A percentile compares a stretch with the other conserved stretches of the same genome.
Evolutionary conservation across 2,329 filamentous ascomycete species (phyloP).

Genomic region (Trichophyton simii): DNA sequence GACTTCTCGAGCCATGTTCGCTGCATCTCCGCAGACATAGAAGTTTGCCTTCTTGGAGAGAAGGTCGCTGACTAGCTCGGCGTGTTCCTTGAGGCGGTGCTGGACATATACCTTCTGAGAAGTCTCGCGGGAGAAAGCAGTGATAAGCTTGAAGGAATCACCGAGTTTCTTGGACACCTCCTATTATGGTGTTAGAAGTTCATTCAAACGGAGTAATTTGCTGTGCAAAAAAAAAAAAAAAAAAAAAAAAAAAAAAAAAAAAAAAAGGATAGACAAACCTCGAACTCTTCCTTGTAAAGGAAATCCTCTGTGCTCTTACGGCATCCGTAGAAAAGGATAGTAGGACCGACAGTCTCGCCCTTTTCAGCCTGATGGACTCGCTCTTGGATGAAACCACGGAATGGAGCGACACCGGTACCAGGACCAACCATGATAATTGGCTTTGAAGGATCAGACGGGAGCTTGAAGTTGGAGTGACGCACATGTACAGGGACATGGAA

Average conservation of each 20-base stretch:
- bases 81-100: slow-evolving; percentile 73
- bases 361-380: slow-evolving; percentile 68
- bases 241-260: too few relatives aligned
- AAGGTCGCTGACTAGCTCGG: slow-evolving; percentile 74
- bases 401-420: slow-evolving; percentile 86
- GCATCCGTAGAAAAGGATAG: slow-evolving; percentile 90
- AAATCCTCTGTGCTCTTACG: slow-evolving; percentile 81
- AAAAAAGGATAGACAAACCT: slow-evolving; percentile 47
- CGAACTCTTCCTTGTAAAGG: slow-evolving; percentile 82
- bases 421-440: slow-evolving; percentile 94
- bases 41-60: slow-evolving; percentile 78
- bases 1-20: slow-evolving; percentile 92
- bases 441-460: slow-evolving; percentile 86
- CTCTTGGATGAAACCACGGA: slow-evolving; percentile 91
- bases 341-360: slow-evolving; percentile 73
- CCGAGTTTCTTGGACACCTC: slow-evolving; percentile 71
- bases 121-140: slow-evolving; percentile 85
- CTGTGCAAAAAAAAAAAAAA: too few relatives aligned
- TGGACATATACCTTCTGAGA: slow-evolving; percentile 93
- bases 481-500: slow-evolving; percentile 91
- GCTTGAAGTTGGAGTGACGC: slow-evolving; percentile 97
- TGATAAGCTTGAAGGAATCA: slow-evolving; percentile 80
- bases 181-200: slow-evolving; percentile 34
- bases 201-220: neutral
- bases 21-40: slow-evolving; percentile 95